Conservation (phyloP, 352 stramenopile species). For the Phytopythium aichiense region DNA sequence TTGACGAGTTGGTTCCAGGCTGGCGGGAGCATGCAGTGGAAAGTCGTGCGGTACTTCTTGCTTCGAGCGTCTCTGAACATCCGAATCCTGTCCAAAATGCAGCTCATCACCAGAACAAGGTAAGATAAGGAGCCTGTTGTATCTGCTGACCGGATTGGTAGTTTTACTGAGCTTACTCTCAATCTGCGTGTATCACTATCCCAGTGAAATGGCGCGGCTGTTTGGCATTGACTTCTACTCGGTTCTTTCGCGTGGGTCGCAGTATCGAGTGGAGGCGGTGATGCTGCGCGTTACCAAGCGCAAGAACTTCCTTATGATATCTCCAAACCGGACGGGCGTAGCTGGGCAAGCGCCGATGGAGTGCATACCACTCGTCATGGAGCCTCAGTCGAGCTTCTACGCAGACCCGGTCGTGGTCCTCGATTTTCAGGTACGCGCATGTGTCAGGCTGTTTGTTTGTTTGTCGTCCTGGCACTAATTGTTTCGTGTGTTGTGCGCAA, state of each 20-base stretch:
- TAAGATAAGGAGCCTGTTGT: slow-evolving; percentile 7
- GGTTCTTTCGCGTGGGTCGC: slow-evolving; percentile 89
- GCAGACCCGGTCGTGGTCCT: slow-evolving; percentile 97
- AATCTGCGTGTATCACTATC: slow-evolving; percentile 81
- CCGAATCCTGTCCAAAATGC: slow-evolving; percentile 75
- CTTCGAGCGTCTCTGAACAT: slow-evolving; percentile 54
- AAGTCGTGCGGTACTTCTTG: slow-evolving; percentile 53
- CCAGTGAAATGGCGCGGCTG: slow-evolving; percentile 89
- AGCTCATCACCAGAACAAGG: slow-evolving; percentile 83
- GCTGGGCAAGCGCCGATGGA: slow-evolving; percentile 90
- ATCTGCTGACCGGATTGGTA: background rate
- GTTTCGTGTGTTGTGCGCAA: background rate
- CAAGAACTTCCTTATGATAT: slow-evolving; percentile 83
- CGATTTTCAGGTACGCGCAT: slow-evolving; percentile 91
- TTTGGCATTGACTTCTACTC: slow-evolving; percentile 95
- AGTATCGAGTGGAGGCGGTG: slow-evolving; percentile 92
- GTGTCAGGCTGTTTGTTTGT: background rate
- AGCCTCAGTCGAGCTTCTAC: slow-evolving; percentile 96
- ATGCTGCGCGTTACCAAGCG: slow-evolving; percentile 91
- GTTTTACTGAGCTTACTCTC: slow-evolving; percentile 55
- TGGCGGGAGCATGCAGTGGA: slow-evolving; percentile 35
- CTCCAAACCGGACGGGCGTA: slow-evolving; percentile 77
- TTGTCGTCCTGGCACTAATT: background rate
- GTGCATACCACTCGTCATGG: slow-evolving; percentile 92
- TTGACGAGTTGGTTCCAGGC: slow-evolving; percentile 59